Evolutionary conservation across 768 basidiomycete genomes (phyloP), one percentile per base, ranked within the genome.

Genomic region (Gloeophyllum trabeum): DNA sequence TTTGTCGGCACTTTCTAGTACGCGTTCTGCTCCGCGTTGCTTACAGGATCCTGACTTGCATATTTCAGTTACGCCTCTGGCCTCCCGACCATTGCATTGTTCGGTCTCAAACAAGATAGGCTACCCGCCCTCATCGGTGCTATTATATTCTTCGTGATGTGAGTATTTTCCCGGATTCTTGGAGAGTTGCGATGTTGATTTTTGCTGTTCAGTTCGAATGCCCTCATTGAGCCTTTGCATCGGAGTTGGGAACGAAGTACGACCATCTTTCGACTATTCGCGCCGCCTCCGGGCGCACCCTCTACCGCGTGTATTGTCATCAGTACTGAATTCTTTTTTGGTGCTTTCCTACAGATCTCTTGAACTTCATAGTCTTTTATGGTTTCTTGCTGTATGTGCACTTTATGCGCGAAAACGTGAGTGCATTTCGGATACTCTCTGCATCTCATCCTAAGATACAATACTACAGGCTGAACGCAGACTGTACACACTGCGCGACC

Each of bases 311-410:
- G n/a, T n/a, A n/a, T n/a, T n/a, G n/a, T n/a, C n/a, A n/a, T n/a
- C n/a, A n/a, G n/a, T n/a, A n/a, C n/a, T n/a, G n/a, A n/a, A n/a
- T n/a, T n/a, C n/a, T n/a, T n/a, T n/a, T n/a, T n/a, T n/a, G n/a
- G n/a, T n/a, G n/a, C n/a, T n/a, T n/a, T n/a, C n/a, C n/a, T n/a
- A 6, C 47, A 79, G 77, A 71, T 53, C 65, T 79, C 58, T 68
- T 84, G 51, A 76, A 81, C 61, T 84, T 86, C 51, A 58, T 81
- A 41, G 52, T 86, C n/a, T 93, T 84, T 56, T 83, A 90, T 46
- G 67, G 63, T 3, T 90, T 93, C 59, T 61, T 94, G 46, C 73
- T 92, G n/a, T 88, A 82, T 54, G 73, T 84, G 3, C 62, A 63
- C 39, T 65, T 60, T 43, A 62, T 67, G 45, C 64, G 66, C 28